These are phyloP conservation scores for Lippia alba DNA, from an alignment of 305 asterid genomes.

Conservation along the genomic window DNA sequence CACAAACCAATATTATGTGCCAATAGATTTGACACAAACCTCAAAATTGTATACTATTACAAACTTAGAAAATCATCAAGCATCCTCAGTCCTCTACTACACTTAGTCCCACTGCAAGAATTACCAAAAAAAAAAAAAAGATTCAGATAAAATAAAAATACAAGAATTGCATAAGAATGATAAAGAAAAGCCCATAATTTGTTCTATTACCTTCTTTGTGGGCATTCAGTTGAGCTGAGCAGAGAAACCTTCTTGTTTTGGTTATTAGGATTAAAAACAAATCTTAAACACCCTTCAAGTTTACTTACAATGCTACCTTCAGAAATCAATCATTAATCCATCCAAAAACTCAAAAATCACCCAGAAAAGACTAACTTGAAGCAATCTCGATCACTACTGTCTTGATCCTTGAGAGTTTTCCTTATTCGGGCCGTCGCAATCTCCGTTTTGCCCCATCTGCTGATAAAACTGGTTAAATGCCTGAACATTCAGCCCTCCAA, in stretches of 20 bases:
- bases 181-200: neutral
- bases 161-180: neutral
- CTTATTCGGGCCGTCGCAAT: slow-evolving; percentile 38
- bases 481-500: slow-evolving; percentile 63
- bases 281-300: too few relatives aligned
- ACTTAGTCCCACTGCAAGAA: slow-evolving; percentile 48
- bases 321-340: too few relatives aligned
- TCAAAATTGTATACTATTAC: slow-evolving; percentile 46
- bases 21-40: slow-evolving; percentile 40
- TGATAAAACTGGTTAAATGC: slow-evolving; percentile 67
- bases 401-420: slow-evolving; percentile 58
- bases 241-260: slow-evolving; percentile 24
- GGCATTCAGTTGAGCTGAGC: slow-evolving; percentile 38
- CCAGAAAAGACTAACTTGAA: too few relatives aligned
- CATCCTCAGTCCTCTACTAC: slow-evolving; percentile 46
- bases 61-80: slow-evolving; percentile 39
- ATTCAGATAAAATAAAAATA: too few relatives aligned
- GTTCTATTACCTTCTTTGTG: slow-evolving; percentile 39
- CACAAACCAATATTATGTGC: slow-evolving; percentile 38
- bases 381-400: slow-evolving; percentile 12
- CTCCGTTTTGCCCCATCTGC: slow-evolving; percentile 59
- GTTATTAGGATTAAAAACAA: too few relatives aligned
- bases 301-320: too few relatives aligned
- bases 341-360: too few relatives aligned
- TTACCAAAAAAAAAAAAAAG: neutral